A percentile compares a stretch with the other conserved stretches of the same genome.
Conservation (phyloP, 2,329 filamentous ascomycete species). For the Emmonsiellopsis sp. region DNA sequence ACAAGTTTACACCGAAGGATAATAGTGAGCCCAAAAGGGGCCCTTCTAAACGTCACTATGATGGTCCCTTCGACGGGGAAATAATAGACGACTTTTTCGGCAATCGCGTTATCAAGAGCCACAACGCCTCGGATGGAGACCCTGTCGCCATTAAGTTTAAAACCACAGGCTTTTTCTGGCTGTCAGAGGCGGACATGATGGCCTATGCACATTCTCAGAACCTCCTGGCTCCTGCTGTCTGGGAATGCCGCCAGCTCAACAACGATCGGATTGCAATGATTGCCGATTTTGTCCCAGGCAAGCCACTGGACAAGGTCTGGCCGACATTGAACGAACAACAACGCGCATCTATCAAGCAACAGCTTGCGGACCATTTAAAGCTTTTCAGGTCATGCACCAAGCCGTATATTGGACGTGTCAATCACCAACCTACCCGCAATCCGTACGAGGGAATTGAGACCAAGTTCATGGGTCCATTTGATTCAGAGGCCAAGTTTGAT, state of each 20-base stretch:
- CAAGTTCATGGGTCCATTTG: constrained; percentile 11
- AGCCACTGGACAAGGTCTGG: constrained; percentile 8
- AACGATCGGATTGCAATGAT: constrained; percentile 1
- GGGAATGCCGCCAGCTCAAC: constrained; percentile 3
- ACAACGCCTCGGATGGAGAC: constrained; percentile 4
- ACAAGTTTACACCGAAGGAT: constrained; percentile 3
- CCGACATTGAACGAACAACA: constrained; percentile 5
- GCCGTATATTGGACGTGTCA: constrained; percentile 14
- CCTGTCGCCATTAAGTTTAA: constrained; percentile 9
- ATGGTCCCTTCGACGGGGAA: constrained; percentile 5
- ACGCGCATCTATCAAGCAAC: constrained; percentile 7
- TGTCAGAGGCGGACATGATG: constrained; percentile 10
- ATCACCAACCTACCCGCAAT: constrained; percentile 7
- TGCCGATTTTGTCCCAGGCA: constrained; percentile 8
- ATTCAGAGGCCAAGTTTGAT: constrained; percentile 13
- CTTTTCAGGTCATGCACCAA: constrained; percentile 11
- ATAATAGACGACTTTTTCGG: constrained; percentile 6
- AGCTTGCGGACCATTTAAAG: constrained; percentile 8
- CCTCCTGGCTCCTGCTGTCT: constrained; percentile 6
- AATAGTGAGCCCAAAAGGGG: not conserved
- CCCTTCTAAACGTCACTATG: not conserved
- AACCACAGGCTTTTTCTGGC: not conserved
- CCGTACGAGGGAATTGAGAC: constrained; percentile 6
- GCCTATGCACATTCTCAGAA: constrained; percentile 3
- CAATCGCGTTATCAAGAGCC: constrained; percentile 6